Evolutionary conservation across 2,329 filamentous ascomycete species (phyloP).

Genomic region (Cercospora janseana): DNA sequence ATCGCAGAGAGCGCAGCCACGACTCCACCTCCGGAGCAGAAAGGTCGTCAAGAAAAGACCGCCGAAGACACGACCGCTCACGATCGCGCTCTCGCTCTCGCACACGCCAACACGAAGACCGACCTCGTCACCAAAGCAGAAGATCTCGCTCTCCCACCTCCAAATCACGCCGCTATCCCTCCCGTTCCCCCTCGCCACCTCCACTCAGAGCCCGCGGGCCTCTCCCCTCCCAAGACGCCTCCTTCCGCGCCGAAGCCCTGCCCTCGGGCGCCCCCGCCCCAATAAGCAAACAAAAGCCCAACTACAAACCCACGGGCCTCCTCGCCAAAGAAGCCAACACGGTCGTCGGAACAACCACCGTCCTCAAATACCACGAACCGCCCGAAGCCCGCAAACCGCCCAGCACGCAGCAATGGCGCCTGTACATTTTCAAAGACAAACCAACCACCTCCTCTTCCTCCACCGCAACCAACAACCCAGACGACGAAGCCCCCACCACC

Average conservation of each 20-base stretch:
- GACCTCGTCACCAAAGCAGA: constrained; percentile 25
- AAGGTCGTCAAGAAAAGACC: constrained; percentile 18
- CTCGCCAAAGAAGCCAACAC: constrained; percentile 87
- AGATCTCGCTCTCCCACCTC: constrained; percentile 32
- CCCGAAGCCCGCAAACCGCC: constrained; percentile 87
- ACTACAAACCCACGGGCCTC: constrained; percentile 75
- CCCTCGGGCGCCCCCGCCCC: constrained; percentile 35
- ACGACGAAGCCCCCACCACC: no score
- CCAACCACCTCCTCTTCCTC: constrained; percentile 71
- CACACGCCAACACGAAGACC: constrained; percentile 23
- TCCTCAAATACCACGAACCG: constrained; percentile 95
- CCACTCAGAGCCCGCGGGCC: constrained; percentile 45
- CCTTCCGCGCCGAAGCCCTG: constrained; percentile 37
- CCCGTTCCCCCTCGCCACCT: constrained; percentile 43
- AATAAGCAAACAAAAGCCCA: constrained; percentile 77
- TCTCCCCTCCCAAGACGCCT: constrained; percentile 48
- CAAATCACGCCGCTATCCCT: constrained; percentile 39
- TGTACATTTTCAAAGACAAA: constrained; percentile 87
- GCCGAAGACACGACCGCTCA: constrained; percentile 28
- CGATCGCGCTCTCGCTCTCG: constrained; percentile 21
- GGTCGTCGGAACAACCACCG: constrained; percentile 70
- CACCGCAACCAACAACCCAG: no score
- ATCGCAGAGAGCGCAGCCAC: constrained; percentile 17
- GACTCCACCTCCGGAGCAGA: constrained; percentile 15
- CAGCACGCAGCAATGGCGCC: constrained; percentile 73